Evolutionary conservation across 768 basidiomycete genomes (phyloP).

Genomic region (Auricularia auricula-judae): DNA sequence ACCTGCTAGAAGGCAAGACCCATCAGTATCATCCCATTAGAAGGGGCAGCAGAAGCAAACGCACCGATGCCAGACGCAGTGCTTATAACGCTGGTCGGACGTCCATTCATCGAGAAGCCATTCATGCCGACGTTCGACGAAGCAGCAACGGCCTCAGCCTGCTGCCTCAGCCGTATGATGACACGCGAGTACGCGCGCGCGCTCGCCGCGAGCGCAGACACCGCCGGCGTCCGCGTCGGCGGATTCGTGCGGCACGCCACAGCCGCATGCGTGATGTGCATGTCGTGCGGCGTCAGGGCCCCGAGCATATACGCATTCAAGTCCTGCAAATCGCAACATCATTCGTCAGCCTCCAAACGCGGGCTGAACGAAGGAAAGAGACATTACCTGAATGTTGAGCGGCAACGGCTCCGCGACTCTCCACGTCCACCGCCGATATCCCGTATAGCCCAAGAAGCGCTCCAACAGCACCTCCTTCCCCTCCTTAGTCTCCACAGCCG

Average conservation of each 20-base stretch:
- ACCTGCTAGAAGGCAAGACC: not conserved
- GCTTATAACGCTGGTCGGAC: not conserved
- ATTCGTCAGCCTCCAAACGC: conserved; percentile 6
- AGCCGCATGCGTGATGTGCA: conserved; percentile 37
- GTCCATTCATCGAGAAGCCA: not conserved
- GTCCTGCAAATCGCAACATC: conserved; percentile 36
- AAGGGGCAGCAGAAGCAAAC: not conserved
- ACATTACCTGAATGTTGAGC: conserved; percentile 48
- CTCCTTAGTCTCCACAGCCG: conserved; percentile 36
- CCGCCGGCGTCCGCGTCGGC: conserved; percentile 3
- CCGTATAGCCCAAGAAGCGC: conserved; percentile 57
- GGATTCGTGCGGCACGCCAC: not conserved
- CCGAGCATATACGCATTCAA: conserved; percentile 71
- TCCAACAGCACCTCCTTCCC: conserved; percentile 59
- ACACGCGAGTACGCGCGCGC: conserved; percentile 73
- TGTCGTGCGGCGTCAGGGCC: conserved; percentile 66
- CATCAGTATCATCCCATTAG: not conserved
- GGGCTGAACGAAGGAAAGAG: conserved; percentile 1
- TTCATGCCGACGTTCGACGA: not conserved
- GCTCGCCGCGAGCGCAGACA: conserved; percentile 30
- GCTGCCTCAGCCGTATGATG: conserved; percentile 63
- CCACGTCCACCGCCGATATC: conserved; percentile 60
- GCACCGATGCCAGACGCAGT: conserved; percentile 1
- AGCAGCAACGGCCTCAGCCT: conserved; percentile 46
- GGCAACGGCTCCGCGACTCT: conserved; percentile 42